phyloP scores from a whole-genome alignment of 768 basidiomycete species.

The Phaffia australis region DNA sequence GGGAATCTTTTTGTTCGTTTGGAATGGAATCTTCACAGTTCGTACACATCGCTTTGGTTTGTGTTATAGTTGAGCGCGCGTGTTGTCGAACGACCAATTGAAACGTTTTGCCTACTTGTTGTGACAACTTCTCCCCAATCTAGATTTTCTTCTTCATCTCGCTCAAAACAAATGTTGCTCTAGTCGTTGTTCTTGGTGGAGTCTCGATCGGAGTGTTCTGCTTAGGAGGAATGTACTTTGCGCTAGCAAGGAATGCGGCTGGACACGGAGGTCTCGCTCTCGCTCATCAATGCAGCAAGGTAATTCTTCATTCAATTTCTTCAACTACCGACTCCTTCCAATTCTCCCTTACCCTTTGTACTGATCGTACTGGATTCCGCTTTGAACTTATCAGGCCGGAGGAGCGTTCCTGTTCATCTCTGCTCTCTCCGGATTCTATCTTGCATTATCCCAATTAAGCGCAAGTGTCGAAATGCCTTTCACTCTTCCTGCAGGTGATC shows the following conservation, averaged over 20 bases:
- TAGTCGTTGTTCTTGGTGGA: not conserved
- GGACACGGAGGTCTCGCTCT: not conserved
- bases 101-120: too few species aligned
- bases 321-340: not conserved
- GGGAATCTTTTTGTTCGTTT: not conserved
- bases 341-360: not conserved
- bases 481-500: conserved; percentile 1
- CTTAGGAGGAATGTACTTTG: conserved; percentile 1
- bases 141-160: conserved; percentile 1
- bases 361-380: not conserved
- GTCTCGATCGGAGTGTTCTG: conserved; percentile 3
- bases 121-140: too few species aligned
- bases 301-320: not conserved
- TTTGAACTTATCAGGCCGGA: not conserved
- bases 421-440: conserved; percentile 5
- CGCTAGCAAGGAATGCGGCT: not conserved
- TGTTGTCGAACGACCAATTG: not conserved
- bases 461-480: conserved; percentile 6
- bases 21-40: conserved; percentile 6
- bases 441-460: not conserved
- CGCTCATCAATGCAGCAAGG: conserved; percentile 1
- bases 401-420: conserved; percentile 4
- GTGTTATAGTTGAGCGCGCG: too few species aligned
- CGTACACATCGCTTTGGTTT: not conserved
- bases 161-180: not conserved